Evolutionary conservation across 495 filamentous ascomycete genomes (phyloP), one percentile per base, ranked within the genome.

Genomic region (Poronia punctata): DNA sequence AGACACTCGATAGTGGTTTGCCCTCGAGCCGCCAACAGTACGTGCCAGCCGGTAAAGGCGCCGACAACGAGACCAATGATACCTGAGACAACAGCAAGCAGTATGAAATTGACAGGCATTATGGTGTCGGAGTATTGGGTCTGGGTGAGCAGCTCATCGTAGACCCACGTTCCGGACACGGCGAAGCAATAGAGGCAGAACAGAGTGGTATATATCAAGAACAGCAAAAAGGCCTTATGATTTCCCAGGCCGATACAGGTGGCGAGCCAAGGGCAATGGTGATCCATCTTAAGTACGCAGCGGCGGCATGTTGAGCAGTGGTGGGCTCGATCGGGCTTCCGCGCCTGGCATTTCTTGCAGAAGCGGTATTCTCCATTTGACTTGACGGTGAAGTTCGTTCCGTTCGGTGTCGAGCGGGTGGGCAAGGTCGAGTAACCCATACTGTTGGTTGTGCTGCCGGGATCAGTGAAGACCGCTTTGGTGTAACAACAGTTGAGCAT

Each of bases 231-330:
- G 4, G 88, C 72, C 61, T 97, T 97, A 70, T 96, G 94, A 64
- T 97, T 98, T 52, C 78, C 74, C 41, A 98, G 64, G 17, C 93
- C 93, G 32, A 98, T 83, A 56, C 92, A 98, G 3, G 86, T 96
- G 14, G 93, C 92, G 33, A 97, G 73, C 92, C 92, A 98, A 5
- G 92, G 92, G 53, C 92, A 98, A 66, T 98, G 92, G 61, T 98
- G 92, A 60, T 98, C 92, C 92, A 98, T 98, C 65, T 97, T 97
- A 56, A 97, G 70, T 8, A 98, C 90, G 59, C 92, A 98, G 46
- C 82, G 80, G 40, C 80, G 78, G 62, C 92, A 98, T 10, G 86
- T 86, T 9, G 84, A 90, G 71, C 92, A 98, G 69, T 98, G 92
- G 58, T 98, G 92, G 23, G 93, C 79, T 20, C 92, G 89, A 64